These are phyloP conservation scores for Aotearoamyces nothofagi DNA, from an alignment of 2,329 filamentous ascomycete genomes.

Conservation along the genomic window DNA sequence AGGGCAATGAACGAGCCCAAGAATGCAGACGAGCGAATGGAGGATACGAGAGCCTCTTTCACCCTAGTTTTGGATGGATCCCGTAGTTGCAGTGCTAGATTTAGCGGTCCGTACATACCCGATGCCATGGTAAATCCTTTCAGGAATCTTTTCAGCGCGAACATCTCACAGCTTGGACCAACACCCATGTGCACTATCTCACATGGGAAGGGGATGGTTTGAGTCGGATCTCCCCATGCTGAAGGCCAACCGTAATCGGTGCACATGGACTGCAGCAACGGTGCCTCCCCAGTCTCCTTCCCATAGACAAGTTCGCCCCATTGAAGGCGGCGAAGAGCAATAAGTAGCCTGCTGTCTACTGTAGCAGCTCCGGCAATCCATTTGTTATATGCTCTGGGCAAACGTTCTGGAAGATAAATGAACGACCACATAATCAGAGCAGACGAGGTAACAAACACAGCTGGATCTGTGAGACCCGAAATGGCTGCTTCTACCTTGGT, in stretches of 20 bases:
- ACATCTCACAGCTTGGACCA: constrained; percentile 58
- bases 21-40: constrained; percentile 60
- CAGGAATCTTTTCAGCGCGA: constrained; percentile 52
- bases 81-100: constrained; percentile 45
- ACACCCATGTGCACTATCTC: constrained; percentile 72
- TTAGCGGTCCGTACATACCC: constrained; percentile 62
- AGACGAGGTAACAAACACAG: constrained; percentile 56
- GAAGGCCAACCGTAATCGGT: constrained; percentile 51
- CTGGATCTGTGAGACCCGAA: constrained; percentile 41
- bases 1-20: constrained; percentile 62
- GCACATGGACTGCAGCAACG: constrained; percentile 57
- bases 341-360: constrained; percentile 59
- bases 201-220: constrained; percentile 61
- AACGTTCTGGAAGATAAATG: constrained; percentile 58
- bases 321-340: constrained; percentile 54
- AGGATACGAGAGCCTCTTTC: constrained; percentile 36
- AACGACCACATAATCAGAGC: constrained; percentile 80
- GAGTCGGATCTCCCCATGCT: constrained; percentile 58
- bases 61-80: constrained; percentile 29
- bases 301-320: constrained; percentile 55
- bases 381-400: constrained; percentile 61
- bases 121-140: constrained; percentile 61
- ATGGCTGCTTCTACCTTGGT: constrained; percentile 23
- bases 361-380: constrained; percentile 71
- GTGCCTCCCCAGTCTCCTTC: constrained; percentile 53